phyloP scores from a whole-genome alignment of 768 basidiomycete species.

The Lactifluus subvellereus region DNA sequence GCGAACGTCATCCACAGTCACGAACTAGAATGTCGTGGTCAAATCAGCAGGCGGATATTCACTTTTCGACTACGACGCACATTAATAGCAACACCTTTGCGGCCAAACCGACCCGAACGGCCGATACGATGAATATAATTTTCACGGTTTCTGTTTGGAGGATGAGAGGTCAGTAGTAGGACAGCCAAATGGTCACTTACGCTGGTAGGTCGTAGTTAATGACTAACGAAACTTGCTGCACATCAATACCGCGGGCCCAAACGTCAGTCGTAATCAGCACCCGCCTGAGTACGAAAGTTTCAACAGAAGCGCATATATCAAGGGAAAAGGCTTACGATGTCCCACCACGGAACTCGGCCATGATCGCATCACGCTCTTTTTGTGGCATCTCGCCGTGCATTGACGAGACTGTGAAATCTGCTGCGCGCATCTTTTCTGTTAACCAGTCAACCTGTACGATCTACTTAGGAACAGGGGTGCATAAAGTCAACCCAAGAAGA shows the following conservation, averaged over 20 bases:
- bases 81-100: constrained; percentile 99
- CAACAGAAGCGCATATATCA: neutral
- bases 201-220: constrained; percentile 96
- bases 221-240: constrained; percentile 95
- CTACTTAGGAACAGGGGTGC: neutral
- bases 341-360: constrained; percentile 93
- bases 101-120: constrained; percentile 96
- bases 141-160: constrained; percentile 72
- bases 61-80: constrained; percentile 40
- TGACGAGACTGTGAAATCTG: constrained; percentile 96
- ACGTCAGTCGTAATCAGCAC: constrained; percentile 95
- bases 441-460: constrained; percentile 83
- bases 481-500: neutral
- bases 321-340: constrained; percentile 59
- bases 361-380: constrained; percentile 92
- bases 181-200: constrained; percentile 42
- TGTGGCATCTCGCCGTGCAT: constrained; percentile 98
- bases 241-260: constrained; percentile 97
- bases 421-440: constrained; percentile 97
- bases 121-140: constrained; percentile 99
- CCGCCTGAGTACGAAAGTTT: constrained; percentile 44
- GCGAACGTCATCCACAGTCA: constrained; percentile 92
- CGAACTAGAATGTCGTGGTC: constrained; percentile 48
- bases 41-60: neutral
- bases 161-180: constrained; percentile 1